phyloP scores from a whole-genome alignment of 345 rosid genomes.

The Lagerstroemia speciosa region DNA sequence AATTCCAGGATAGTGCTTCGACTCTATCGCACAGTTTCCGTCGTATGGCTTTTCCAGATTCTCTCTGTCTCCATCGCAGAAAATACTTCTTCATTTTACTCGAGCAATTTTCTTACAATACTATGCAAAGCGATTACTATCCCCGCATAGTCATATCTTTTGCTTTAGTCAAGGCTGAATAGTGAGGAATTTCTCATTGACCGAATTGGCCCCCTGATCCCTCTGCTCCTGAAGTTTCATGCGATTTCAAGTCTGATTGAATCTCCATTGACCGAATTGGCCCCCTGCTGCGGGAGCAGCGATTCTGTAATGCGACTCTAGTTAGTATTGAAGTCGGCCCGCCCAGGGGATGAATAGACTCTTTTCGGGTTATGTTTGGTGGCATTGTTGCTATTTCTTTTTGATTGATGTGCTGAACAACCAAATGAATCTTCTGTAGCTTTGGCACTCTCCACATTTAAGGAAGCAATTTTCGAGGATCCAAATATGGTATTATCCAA shows the following conservation, averaged over 20 bases:
- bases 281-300: neutral
- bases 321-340: neutral
- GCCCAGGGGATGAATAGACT: neutral
- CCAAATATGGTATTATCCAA: conserved; percentile 63
- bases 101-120: neutral
- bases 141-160: neutral
- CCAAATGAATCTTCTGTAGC: conserved; percentile 24
- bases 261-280: too few species aligned
- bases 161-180: neutral
- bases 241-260: too few species aligned
- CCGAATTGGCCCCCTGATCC: neutral
- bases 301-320: neutral
- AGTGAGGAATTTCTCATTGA: neutral
- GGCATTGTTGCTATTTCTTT: neutral
- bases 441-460: conserved; percentile 62
- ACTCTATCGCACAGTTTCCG: too few species aligned
- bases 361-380: neutral
- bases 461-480: conserved; percentile 86
- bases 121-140: too few species aligned
- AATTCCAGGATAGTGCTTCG: too few species aligned
- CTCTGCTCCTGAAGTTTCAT: neutral
- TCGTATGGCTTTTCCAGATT: too few species aligned
- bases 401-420: conserved; percentile 3
- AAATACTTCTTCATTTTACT: neutral
- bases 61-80: too few species aligned